phyloP scores from a whole-genome alignment of 2,329 filamentous ascomycete species.

The Nigrospora sphaerica region DNA sequence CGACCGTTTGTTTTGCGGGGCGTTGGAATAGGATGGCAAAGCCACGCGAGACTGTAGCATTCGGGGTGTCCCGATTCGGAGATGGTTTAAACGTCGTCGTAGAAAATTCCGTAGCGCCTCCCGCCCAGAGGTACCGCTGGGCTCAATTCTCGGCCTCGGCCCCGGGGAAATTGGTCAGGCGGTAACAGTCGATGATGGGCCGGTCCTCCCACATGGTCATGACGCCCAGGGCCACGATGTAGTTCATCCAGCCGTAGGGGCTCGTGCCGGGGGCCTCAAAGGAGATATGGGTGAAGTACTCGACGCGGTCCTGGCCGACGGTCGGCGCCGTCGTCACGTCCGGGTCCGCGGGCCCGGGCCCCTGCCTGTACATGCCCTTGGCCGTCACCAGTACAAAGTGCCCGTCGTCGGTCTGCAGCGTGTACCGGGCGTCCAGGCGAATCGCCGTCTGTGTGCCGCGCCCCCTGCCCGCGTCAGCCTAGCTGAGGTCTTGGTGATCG shows the following conservation, averaged over 20 bases:
- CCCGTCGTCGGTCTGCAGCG: constrained; percentile 11
- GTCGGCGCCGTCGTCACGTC: background rate
- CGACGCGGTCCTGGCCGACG: constrained; percentile 10
- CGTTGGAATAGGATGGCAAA: too few relatives aligned
- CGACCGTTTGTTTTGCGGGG: too few relatives aligned
- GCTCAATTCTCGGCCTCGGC: background rate
- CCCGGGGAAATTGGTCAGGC: constrained; percentile 13
- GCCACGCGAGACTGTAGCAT: too few relatives aligned
- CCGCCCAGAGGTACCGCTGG: too few relatives aligned
- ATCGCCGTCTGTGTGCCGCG: constrained; percentile 1
- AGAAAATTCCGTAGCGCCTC: too few relatives aligned
- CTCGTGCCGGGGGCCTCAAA: constrained; percentile 12
- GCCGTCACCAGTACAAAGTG: constrained; percentile 12
- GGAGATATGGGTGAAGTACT: constrained; percentile 14
- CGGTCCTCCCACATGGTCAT: constrained; percentile 13
- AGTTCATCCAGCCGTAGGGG: constrained; percentile 13
- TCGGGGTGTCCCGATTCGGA: too few relatives aligned
- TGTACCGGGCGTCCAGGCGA: constrained; percentile 11
- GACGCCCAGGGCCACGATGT: constrained; percentile 9
- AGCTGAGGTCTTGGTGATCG: too few relatives aligned
- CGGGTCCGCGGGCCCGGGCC: background rate
- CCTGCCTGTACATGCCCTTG: constrained; percentile 3
- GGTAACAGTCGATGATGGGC: constrained; percentile 14
- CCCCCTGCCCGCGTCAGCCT: too few relatives aligned
- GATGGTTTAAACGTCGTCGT: too few relatives aligned